phyloP scores from a whole-genome alignment of 176 grass and related monocot genomes.

The Juncus effusus region DNA sequence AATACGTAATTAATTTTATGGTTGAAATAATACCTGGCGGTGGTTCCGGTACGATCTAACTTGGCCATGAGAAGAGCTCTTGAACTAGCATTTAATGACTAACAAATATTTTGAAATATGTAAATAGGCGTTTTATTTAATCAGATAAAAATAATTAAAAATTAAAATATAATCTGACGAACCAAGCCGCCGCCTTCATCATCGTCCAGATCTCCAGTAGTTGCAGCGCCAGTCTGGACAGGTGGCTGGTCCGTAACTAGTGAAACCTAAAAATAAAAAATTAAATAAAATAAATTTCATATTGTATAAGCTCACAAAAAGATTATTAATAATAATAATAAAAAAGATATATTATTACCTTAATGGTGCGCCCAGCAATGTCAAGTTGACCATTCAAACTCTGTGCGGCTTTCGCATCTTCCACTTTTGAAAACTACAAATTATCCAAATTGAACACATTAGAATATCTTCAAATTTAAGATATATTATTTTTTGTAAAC shows the following conservation, averaged over 20 bases:
- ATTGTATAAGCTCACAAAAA: conserved; percentile 20
- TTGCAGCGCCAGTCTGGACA: conserved; percentile 55
- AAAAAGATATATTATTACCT: conserved; percentile 35
- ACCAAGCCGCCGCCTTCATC: conserved; percentile 98
- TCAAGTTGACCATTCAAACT: conserved; percentile 97
- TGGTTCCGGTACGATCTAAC: conserved; percentile 72
- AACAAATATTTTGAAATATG: conserved; percentile 26
- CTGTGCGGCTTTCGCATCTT: conserved; percentile 91
- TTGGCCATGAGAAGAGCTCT: conserved; percentile 97
- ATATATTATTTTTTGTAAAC: not conserved
- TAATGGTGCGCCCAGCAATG: conserved; percentile 93
- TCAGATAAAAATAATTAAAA: not conserved
- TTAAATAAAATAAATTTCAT: conserved; percentile 8
- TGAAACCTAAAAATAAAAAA: conserved; percentile 63
- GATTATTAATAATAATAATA: not conserved
- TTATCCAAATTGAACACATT: conserved; percentile 12
- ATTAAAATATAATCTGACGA: conserved; percentile 24
- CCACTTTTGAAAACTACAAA: conserved; percentile 78
- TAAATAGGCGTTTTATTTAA: not conserved
- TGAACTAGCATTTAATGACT: conserved; percentile 95
- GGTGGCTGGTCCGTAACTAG: conserved; percentile 84
- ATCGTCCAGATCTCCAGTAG: conserved; percentile 87
- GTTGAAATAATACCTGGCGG: conserved; percentile 50
- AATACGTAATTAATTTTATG: conserved; percentile 16
- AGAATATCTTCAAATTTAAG: conserved; percentile 7